Percentiles rank a stretch among this genome's conserved stretches.
phyloP scores from a whole-genome alignment of 2,329 filamentous ascomycete genomes.

The Huntiella savannae region DNA sequence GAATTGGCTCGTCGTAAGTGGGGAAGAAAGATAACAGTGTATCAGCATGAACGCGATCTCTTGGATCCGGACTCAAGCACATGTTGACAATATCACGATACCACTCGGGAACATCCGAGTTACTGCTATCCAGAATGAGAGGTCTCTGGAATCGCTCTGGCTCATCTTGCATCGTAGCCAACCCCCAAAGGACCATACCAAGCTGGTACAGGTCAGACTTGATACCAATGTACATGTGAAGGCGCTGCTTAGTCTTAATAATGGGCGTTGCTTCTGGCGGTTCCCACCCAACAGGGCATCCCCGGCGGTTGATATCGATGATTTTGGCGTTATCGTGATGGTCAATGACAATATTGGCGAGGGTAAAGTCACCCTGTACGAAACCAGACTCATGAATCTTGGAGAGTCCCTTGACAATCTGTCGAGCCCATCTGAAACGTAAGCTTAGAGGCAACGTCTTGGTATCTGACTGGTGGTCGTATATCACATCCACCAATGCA shows the following conservation, averaged over 20 bases:
- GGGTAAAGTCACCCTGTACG: slow-evolving; percentile 91
- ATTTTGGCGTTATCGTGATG: slow-evolving; percentile 72
- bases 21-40: slow-evolving; percentile 55
- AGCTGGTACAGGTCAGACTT: slow-evolving; percentile 94
- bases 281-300: slow-evolving; percentile 96
- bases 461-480: slow-evolving; percentile 34
- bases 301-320: slow-evolving; percentile 92
- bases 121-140: slow-evolving; percentile 33
- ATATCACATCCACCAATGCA: slow-evolving; percentile 77
- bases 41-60: slow-evolving; percentile 52
- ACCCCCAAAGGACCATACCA: slow-evolving; percentile 90
- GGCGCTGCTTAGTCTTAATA: slow-evolving; percentile 72
- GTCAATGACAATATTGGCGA: slow-evolving; percentile 94
- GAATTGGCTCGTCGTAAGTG: slow-evolving; percentile 3
- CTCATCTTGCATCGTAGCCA: slow-evolving; percentile 76
- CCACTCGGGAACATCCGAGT: slow-evolving; percentile 53
- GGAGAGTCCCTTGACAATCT: slow-evolving; percentile 74
- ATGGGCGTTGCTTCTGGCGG: slow-evolving; percentile 76
- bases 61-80: slow-evolving; percentile 59
- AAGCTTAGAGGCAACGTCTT: slow-evolving; percentile 45
- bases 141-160: slow-evolving; percentile 60
- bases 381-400: slow-evolving; percentile 93
- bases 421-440: slow-evolving; percentile 72
- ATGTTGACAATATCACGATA: slow-evolving; percentile 57
- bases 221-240: slow-evolving; percentile 94